phyloP scores from a whole-genome alignment of 169 alveolate species.

The Neospora caninum region DNA sequence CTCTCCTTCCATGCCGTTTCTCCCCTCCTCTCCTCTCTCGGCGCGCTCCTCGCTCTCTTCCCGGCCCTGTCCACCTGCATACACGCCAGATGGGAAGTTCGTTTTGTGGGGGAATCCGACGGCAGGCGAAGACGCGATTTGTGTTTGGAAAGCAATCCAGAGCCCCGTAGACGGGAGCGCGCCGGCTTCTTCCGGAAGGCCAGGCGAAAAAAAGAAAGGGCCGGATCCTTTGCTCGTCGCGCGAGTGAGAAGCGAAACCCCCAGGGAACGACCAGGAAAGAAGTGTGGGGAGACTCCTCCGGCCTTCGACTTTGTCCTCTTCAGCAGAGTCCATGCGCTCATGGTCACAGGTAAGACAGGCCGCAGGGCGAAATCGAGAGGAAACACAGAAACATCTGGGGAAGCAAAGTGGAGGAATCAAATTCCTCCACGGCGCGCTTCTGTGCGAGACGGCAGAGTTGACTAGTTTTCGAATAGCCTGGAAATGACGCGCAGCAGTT shows the following conservation, averaged over 20 bases:
- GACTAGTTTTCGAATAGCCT: no score
- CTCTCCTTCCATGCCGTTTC: not conserved
- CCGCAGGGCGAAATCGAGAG: not conserved
- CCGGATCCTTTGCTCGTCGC: not conserved
- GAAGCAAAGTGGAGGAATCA: no score
- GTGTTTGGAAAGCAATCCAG: not conserved
- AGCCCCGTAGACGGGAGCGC: not conserved
- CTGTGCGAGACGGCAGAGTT: not conserved
- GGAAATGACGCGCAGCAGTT: no score
- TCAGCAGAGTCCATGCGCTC: slow-evolving; percentile 23
- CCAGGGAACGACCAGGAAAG: not conserved
- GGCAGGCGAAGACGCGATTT: not conserved
- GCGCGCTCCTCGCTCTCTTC: not conserved
- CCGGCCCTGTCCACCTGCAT: slow-evolving; percentile 11
- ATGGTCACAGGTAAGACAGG: slow-evolving; percentile 21
- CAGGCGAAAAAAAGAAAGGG: not conserved
- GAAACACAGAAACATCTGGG: no score
- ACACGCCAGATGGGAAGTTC: slow-evolving; percentile 10
- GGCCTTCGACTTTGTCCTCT: not conserved
- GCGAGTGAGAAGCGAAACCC: not conserved
- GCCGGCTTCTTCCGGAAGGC: not conserved
- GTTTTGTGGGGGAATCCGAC: slow-evolving; percentile 17
- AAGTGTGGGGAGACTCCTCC: not conserved
- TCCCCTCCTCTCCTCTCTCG: not conserved
- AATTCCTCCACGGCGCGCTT: not conserved